Percentiles rank a stretch among this genome's conserved stretches.
Conservation (phyloP, 192 early-diverging fungal species). For the Lobosporangium transversale region DNA sequence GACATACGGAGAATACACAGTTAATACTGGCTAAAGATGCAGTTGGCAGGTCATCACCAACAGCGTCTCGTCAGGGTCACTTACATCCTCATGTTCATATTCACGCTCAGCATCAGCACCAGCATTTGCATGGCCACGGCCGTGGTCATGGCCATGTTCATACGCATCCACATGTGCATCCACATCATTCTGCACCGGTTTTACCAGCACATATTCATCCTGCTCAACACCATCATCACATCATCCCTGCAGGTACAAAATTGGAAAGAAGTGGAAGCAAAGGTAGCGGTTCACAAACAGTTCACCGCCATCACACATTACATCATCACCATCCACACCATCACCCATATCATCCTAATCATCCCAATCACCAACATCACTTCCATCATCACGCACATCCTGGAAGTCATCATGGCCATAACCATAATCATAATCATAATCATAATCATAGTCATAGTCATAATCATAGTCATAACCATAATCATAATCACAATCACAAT, state of each 20-base stretch:
- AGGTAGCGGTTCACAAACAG: slow-evolving; percentile 14
- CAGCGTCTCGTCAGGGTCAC: background rate
- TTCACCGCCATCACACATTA: slow-evolving; percentile 39
- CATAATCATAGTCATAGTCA: slow-evolving; percentile 17
- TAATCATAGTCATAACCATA: slow-evolving; percentile 13
- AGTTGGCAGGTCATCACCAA: background rate
- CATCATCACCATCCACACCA: slow-evolving; percentile 51
- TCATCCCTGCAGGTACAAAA: slow-evolving; percentile 14
- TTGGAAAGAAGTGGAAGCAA: slow-evolving; percentile 8
- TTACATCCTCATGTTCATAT: background rate
- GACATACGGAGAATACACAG: background rate
- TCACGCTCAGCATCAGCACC: background rate
- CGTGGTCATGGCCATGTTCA: slow-evolving; percentile 17
- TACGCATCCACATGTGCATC: slow-evolving; percentile 6
- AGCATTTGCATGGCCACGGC: background rate
- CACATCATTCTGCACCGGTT: slow-evolving; percentile 18
- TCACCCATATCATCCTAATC: slow-evolving; percentile 49
- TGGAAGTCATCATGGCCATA: slow-evolving; percentile 3
- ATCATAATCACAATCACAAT: too few species aligned
- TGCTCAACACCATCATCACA: slow-evolving; percentile 37
- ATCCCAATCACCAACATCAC: slow-evolving; percentile 51
- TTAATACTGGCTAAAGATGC: background rate
- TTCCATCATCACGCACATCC: slow-evolving; percentile 43
- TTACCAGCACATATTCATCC: slow-evolving; percentile 39
- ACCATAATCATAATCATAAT: background rate